Percentiles rank a stretch among this genome's conserved stretches.
Conservation (phyloP, 2,329 filamentous ascomycete species). For the Bretziella fagacearum region DNA sequence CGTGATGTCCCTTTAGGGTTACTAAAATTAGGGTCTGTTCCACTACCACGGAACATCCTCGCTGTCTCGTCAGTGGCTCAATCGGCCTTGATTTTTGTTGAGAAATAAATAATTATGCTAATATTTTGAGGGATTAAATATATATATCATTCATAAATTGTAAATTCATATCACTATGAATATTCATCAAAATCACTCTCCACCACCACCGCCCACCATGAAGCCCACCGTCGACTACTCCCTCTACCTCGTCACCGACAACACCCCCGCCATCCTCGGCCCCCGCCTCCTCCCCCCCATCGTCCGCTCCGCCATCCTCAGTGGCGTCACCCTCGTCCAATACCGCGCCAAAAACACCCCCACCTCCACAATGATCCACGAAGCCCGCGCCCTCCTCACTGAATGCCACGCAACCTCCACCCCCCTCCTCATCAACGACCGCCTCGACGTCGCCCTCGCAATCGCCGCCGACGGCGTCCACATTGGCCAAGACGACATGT, state of each 20-base stretch:
- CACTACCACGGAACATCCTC: no score
- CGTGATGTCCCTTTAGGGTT: no score
- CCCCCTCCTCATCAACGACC: slow-evolving; percentile 83
- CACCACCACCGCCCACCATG: not conserved
- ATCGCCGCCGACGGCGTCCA: slow-evolving; percentile 84
- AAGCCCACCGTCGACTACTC: slow-evolving; percentile 46
- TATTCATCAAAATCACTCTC: no score
- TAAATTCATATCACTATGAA: no score
- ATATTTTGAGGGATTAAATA: no score
- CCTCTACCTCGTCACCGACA: slow-evolving; percentile 85
- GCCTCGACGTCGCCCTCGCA: slow-evolving; percentile 73
- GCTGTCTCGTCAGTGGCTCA: no score
- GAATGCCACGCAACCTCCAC: slow-evolving; percentile 51
- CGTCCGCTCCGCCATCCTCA: slow-evolving; percentile 57
- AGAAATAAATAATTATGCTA: no score
- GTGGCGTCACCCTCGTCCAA: slow-evolving; percentile 75
- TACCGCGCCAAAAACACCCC: slow-evolving; percentile 77
- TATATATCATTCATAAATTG: no score
- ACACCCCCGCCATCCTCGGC: slow-evolving; percentile 68
- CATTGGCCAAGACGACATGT: slow-evolving; percentile 85
- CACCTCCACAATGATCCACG: slow-evolving; percentile 53
- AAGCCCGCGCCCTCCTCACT: slow-evolving; percentile 51
- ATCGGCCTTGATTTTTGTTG: no score
- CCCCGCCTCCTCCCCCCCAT: slow-evolving; percentile 51
- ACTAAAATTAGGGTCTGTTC: no score